Base-by-base conservation (phyloP, 2,329 filamentous ascomycete genomes). In the Grosmannia clavigera region DNA sequence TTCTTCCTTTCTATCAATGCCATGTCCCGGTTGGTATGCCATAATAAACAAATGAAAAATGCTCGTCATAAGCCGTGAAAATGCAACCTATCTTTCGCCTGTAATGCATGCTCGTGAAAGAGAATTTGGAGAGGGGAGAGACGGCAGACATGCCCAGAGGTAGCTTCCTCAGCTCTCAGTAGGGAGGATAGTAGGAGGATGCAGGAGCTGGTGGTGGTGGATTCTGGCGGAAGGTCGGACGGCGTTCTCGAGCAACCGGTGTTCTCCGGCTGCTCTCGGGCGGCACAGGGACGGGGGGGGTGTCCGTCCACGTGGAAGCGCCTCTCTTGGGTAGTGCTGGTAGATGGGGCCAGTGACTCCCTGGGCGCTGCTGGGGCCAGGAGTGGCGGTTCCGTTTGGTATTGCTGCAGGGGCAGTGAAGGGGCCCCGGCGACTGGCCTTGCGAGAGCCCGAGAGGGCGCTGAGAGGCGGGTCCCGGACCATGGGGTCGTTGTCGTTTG, bases 381-480 rank as follows among this genome's bases (percentile, higher is more conserved):
- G 29, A 5, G 11, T 27, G n/a, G 53, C 35, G 27, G 55, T 57
- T 19, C 25, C 38, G 27, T 48, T 48, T 29, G 40, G 38, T 29
- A 57, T 33, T 16, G 51, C 68, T 64, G 4, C 29, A 16, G 72
- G 72, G 29, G 75, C 69, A 12, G 71, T 70, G 3, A 68, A 69
- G n/a, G 69, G 66, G 9, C 68, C 68, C 11, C 79, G 75, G 43
- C 79, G 74, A 55, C 68, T 70, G 43, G 70, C 69, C 68, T 81
- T 81, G 58, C 78, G 74, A 38, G 75, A 72, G 61, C 76, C 76
- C 62, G 70, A 75, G 61, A 81, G 72, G 60, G 78, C 78, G 65
- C 78, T 81, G 63, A 86, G 70, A 3, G 82, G 82, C 38, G 83
- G 83, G 61, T 85, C 79, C 65, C 80, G 81, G 43, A 86, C 81